Evolutionary conservation across 2,329 filamentous ascomycete genomes (phyloP).

Genomic region (Fusarium continuum): DNA sequence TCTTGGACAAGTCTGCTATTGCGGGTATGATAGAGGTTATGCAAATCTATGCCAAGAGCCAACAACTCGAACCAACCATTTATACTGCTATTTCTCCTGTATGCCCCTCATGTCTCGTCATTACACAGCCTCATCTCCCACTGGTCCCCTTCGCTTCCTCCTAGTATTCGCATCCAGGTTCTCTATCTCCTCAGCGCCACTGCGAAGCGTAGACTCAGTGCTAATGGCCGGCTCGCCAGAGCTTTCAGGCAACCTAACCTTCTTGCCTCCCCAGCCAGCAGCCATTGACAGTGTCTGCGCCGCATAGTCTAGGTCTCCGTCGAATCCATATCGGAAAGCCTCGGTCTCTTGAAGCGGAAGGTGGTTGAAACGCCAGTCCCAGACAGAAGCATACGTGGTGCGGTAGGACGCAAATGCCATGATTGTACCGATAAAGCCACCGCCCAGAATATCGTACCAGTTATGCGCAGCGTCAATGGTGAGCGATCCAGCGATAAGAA

Average conservation of each 20-base stretch:
- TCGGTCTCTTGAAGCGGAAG: constrained; percentile 63
- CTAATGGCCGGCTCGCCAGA: constrained; percentile 13
- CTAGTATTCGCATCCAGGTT: constrained; percentile 26
- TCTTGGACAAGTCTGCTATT: not conserved
- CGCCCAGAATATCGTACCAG: constrained; percentile 74
- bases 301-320: constrained; percentile 27
- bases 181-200: constrained; percentile 29
- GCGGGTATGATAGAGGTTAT: not conserved
- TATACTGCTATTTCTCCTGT: not conserved
- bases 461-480: constrained; percentile 74
- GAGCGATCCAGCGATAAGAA: constrained; percentile 67
- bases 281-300: constrained; percentile 38
- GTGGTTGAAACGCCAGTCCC: constrained; percentile 75
- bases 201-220: constrained; percentile 20
- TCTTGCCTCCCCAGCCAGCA: constrained; percentile 43
- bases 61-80: not conserved
- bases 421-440: constrained; percentile 68
- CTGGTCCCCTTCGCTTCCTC: constrained; percentile 18
- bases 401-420: constrained; percentile 72
- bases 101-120: too few relatives aligned
- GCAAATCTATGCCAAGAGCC: not conserved
- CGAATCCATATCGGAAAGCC: constrained; percentile 45
- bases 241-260: constrained; percentile 24
- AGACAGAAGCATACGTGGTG: constrained; percentile 72
- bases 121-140: constrained; percentile 35